phyloP scores from a whole-genome alignment of 1,284 basidiomycete genomes.

The Cystobasidium sp. region DNA sequence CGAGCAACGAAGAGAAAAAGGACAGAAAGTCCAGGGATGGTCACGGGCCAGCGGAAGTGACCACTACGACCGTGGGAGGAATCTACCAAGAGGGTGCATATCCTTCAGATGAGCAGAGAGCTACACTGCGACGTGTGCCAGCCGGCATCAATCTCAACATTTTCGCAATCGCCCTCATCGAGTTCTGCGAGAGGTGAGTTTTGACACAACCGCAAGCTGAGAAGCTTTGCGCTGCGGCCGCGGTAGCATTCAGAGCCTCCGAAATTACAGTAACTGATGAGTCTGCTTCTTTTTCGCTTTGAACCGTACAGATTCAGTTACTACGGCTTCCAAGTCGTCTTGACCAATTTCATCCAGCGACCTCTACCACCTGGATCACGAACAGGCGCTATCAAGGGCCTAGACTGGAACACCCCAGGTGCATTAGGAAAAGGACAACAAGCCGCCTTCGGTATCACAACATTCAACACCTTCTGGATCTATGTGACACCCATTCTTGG shows the following conservation, averaged over 20 bases:
- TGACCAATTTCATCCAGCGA: conserved; percentile 56
- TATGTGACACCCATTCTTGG: conserved; percentile 54
- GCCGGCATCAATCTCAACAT: conserved; percentile 26
- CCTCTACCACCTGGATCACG: conserved; percentile 51
- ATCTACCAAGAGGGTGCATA: conserved; percentile 14
- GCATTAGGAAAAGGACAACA: conserved; percentile 63
- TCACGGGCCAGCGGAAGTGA: neutral
- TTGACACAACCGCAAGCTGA: neutral
- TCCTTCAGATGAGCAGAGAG: conserved; percentile 34
- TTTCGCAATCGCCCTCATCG: conserved; percentile 40
- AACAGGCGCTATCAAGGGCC: conserved; percentile 47
- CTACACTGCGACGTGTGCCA: conserved; percentile 37
- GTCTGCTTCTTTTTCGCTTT: neutral
- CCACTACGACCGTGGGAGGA: neutral
- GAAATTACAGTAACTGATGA: too few relatives aligned
- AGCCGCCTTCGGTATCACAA: conserved; percentile 53
- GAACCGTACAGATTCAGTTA: conserved; percentile 41
- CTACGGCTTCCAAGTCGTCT: conserved; percentile 51
- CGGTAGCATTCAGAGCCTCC: too few relatives aligned
- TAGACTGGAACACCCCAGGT: conserved; percentile 56
- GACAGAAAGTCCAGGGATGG: neutral
- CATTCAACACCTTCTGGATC: conserved; percentile 51
- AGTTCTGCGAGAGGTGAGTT: conserved; percentile 36
- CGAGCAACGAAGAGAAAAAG: conserved; percentile 1
- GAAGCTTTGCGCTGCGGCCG: neutral